Evolutionary conservation across 371 early-diverging fungal species (phyloP).

Genomic region (Mucor indicus): DNA sequence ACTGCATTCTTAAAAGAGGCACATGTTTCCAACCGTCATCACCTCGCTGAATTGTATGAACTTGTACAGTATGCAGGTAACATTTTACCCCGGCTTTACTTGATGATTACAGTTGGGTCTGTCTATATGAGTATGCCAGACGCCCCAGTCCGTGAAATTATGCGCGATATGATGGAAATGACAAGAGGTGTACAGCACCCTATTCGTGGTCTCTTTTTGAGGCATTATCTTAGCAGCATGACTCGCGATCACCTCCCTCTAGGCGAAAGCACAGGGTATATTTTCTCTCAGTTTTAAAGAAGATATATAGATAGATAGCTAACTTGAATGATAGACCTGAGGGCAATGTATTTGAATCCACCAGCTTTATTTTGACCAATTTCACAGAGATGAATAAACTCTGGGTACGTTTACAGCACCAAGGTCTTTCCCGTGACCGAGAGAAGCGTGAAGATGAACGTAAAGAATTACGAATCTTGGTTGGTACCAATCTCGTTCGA

Average conservation of each 20-base stretch:
- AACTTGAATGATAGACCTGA: conserved; percentile 51
- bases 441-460: too few species aligned
- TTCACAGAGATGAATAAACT: too few species aligned
- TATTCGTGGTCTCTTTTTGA: conserved; percentile 89
- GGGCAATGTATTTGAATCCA: conserved; percentile 86
- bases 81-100: conserved; percentile 91
- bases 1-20: conserved; percentile 80
- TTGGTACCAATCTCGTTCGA: too few species aligned
- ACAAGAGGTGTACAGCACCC: conserved; percentile 95
- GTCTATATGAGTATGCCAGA: conserved; percentile 84
- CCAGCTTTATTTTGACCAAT: conserved; percentile 92
- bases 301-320: background rate
- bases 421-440: too few species aligned
- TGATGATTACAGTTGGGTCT: conserved; percentile 96
- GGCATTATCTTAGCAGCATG: conserved; percentile 89
- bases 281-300: background rate
- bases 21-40: conserved; percentile 77
- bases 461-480: too few species aligned
- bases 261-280: conserved; percentile 52
- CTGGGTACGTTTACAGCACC: too few species aligned
- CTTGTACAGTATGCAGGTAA: conserved; percentile 94
- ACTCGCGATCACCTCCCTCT: conserved; percentile 84
- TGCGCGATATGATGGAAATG: conserved; percentile 98
- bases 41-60: conserved; percentile 93
- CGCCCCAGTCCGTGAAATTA: conserved; percentile 88